Conservation (phyloP, 495 filamentous ascomycete species). For the Mycothermus thermophilus region DNA sequence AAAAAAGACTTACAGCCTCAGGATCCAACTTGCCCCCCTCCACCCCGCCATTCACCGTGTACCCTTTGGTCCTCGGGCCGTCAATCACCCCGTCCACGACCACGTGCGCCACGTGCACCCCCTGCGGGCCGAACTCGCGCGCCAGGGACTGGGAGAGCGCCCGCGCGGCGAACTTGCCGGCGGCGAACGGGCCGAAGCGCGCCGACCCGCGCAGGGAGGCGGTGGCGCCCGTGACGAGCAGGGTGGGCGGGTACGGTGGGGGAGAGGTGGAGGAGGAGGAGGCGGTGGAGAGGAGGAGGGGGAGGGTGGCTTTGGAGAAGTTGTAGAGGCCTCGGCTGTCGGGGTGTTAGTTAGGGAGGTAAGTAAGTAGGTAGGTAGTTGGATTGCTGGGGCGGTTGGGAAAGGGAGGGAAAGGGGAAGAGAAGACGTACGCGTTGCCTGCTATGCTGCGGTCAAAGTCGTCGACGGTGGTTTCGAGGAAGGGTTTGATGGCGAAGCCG, state of each 20-base stretch:
- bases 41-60: constrained; percentile 38
- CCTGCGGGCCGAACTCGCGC: constrained; percentile 77
- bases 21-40: constrained; percentile 63
- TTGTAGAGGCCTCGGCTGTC: constrained; percentile 57
- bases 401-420: background rate
- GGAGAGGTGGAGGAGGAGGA: constrained; percentile 30
- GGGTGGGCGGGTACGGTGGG: constrained; percentile 50
- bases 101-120: constrained; percentile 75
- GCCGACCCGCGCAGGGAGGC: constrained; percentile 65
- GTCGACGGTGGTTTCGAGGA: constrained; percentile 55
- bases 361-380: no score
- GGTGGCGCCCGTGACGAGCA: constrained; percentile 84
- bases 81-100: constrained; percentile 87
- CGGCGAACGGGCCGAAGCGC: constrained; percentile 56
- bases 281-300: constrained; percentile 53
- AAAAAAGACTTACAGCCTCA: constrained; percentile 52
- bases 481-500: constrained; percentile 60
- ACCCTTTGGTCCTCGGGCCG: constrained; percentile 55
- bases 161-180: constrained; percentile 67
- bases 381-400: no score
- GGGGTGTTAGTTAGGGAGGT: background rate
- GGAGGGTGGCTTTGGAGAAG: constrained; percentile 62
- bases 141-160: constrained; percentile 68
- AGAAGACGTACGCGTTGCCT: constrained; percentile 43
- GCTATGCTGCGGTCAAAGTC: constrained; percentile 47